These are phyloP conservation scores for Phytophthora hibernalis DNA, from an alignment of 352 stramenopile species.

Conservation along the genomic window DNA sequence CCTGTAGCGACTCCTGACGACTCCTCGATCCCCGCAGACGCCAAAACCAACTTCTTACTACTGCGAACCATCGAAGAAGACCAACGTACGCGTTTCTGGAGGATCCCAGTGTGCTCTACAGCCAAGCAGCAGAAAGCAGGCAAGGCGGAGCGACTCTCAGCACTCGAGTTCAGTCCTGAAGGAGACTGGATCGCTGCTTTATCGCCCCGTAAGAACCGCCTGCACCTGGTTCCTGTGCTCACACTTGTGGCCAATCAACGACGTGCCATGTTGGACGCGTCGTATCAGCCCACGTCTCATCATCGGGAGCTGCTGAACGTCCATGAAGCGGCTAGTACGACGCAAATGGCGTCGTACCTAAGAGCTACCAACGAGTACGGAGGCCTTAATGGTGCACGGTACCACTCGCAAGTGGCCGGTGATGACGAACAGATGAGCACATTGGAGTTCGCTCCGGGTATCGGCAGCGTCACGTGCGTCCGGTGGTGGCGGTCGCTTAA, in stretches of 20 bases:
- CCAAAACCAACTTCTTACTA: constrained; percentile 63
- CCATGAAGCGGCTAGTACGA: constrained; percentile 73
- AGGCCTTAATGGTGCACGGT: constrained; percentile 81
- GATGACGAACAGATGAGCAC: constrained; percentile 88
- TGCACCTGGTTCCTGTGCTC: constrained; percentile 80
- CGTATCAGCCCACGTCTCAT: constrained; percentile 54
- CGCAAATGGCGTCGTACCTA: constrained; percentile 87
- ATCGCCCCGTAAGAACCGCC: constrained; percentile 75
- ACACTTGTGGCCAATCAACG: constrained; percentile 66
- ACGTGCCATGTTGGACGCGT: constrained; percentile 61
- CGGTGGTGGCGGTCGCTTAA: constrained; percentile 87
- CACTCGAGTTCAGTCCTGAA: constrained; percentile 83
- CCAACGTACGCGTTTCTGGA: constrained; percentile 70
- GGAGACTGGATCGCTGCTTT: constrained; percentile 87
- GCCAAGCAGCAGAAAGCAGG: constrained; percentile 65
- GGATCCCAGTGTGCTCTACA: constrained; percentile 66
- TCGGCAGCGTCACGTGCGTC: constrained; percentile 71
- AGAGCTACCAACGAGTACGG: constrained; percentile 81
- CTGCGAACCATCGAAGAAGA: constrained; percentile 84
- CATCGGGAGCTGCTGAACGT: constrained; percentile 80
- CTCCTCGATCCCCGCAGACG: constrained; percentile 20
- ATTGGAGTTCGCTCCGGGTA: constrained; percentile 77
- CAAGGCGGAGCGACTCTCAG: constrained; percentile 60
- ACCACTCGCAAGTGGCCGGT: constrained; percentile 82
- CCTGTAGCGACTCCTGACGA: background rate